Evolutionary conservation across 2,329 filamentous ascomycete species (phyloP), one percentile per base, ranked within the genome.

Genomic region (Phaeophleospora eucalypticola): DNA sequence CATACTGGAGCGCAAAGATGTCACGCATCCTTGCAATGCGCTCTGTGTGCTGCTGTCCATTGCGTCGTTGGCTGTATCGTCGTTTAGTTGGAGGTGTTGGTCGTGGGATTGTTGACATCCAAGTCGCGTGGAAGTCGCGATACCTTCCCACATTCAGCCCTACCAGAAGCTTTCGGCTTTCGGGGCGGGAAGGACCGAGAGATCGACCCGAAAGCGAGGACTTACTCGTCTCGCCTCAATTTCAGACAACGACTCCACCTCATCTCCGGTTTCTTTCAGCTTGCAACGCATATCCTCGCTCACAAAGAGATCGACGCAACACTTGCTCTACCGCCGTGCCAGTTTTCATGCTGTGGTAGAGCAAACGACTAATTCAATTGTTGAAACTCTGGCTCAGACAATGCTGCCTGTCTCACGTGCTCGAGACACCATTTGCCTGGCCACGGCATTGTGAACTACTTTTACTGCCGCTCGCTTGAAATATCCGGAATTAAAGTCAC

Each of bases 1-100:
- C 59, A 83, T 77, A 43, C 79, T 82, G 20, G 76, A 79, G 45
- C 75, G 76, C 14, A 84, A 68, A 2, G 81, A 83, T 2, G 72
- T 68, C 7, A 84, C 81, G 34, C 80, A 83, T 32, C 78, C 75
- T 45, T 76, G 71, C 2, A 84, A 70, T n/a, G 80, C 65, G 36
- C 60, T 65, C 10, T 57, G 54, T 2, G 61, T 53, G 48, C 46
- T 51, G 24, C 35, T 40, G 38, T 65, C 59, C 63, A 65, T 65
- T 4, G 4, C 12, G 4, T 35, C 4, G 1, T 49, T 14, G n/a
- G 8, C 4, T 8, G 9, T 19, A 18, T 27, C 29, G 27, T 27
- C n/a, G n/a, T n/a, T n/a, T n/a, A n/a, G 12, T 19, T 12, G 16
- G 27, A 14, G 41, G 19, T 35, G 27, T 18, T 43, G 41, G 29